Evolutionary conservation across 129 eudicot genomes (phyloP).

Genomic region (Dittrichia graveolens): DNA sequence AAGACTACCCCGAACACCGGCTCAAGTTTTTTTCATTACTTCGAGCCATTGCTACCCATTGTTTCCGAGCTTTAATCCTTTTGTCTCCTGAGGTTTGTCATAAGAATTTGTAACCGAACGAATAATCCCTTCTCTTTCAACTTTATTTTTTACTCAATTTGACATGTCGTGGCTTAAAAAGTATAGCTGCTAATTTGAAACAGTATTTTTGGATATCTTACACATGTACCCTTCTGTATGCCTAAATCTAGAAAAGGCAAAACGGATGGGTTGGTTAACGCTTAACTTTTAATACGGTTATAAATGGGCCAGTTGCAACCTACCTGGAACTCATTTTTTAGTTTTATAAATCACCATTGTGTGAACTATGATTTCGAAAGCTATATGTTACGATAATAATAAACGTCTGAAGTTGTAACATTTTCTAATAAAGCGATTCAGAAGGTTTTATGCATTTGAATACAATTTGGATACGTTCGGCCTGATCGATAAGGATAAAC

Average conservation of each 20-base stretch:
- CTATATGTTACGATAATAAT: not conserved
- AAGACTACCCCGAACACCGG: slow-evolving; percentile 99
- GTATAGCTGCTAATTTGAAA: slow-evolving; percentile 12
- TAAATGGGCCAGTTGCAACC: not conserved
- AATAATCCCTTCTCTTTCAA: not conserved
- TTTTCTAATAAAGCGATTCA: not conserved
- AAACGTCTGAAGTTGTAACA: no score
- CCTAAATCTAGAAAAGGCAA: not conserved
- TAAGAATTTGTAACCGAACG: not conserved
- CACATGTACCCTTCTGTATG: not conserved
- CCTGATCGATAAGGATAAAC: not conserved
- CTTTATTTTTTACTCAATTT: not conserved
- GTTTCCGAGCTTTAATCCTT: slow-evolving; percentile 88
- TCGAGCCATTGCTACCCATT: slow-evolving; percentile 88
- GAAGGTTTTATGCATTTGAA: not conserved
- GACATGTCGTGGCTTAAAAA: not conserved
- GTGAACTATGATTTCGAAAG: not conserved
- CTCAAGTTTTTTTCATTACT: slow-evolving; percentile 94
- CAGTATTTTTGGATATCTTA: not conserved
- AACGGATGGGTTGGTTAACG: not conserved
- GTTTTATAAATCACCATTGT: not conserved
- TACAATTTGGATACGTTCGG: not conserved
- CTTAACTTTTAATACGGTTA: not conserved
- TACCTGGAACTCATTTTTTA: not conserved
- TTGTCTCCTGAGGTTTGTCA: slow-evolving; percentile 80